Base-by-base conservation (phyloP, 2,329 filamentous ascomycete species). In the Ambrosiella cleistominuta region DNA sequence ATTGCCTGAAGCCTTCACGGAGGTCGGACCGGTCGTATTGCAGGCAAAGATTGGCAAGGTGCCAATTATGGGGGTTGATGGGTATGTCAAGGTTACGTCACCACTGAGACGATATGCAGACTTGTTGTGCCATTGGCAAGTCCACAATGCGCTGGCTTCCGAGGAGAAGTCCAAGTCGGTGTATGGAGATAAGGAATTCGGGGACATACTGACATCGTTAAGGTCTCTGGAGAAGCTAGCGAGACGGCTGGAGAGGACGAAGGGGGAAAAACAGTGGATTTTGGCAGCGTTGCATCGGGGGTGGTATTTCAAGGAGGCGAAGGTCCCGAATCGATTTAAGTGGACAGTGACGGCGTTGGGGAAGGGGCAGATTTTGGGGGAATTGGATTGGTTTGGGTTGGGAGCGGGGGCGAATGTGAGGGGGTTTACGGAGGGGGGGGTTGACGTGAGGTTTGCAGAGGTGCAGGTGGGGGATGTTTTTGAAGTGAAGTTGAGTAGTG, bases 41-140 rank as follows among this genome's bases (percentile, higher is more conserved):
- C 75, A 76, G 7, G 70, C 75, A n/a, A 67, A 66, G 2, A 74
- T 81, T 0, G 75, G 73, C 7, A 75, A 75, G 4, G 76, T 83
- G 67, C 74, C 78, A 61, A 71, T 75, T 50, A 72, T 84, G 60
- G 82, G 81, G 15, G 65, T 77, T 1, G 73, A 79, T 57, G 76
- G 78, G 69, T 83, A 85, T 66, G 70, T 77, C 60, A 83, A 82
- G 63, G 76, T 76, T 44, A 85, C 82, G 7, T 82, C 78, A 54
- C 82, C 82, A 15, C 72, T 86, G n/a, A 79, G 82, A 39, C 76
- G 82, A 49, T 85, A 76, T 67, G 68, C 72, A 4, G 82, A 86
- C 66, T 69, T 85, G 52, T 66, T 85, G 38, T 74, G 78, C 1
- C 81, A 85, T 68, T 85, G 80, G 79, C 81, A 85, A 66, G 78